Evolutionary conservation across 108 stramenopile genomes (phyloP), one percentile per base, ranked within the genome.

Genomic region (Skeletonema grethae): DNA sequence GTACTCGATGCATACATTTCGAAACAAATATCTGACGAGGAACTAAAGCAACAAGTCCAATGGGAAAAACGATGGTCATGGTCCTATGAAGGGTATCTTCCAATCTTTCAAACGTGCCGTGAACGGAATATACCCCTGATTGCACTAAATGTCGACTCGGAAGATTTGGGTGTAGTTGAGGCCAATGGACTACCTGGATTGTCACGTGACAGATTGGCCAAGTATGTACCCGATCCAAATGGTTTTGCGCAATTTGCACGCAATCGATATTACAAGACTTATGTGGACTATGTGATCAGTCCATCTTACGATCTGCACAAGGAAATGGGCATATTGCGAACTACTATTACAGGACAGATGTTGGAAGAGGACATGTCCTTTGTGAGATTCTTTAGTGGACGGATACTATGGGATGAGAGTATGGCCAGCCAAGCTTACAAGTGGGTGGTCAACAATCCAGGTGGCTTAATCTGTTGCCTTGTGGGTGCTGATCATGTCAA

Each of bases 401-500:
- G 92, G 9, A 87, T 93, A 28, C 69, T 93, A 22, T 93, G 92
- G 92, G 92, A 93, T 77, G 86, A 89, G 67, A 59, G 81, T 48
- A 93, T 93, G 92, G 92, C 92, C 18, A 73, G 63, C 8, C 65
- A 57, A 41, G 87, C 90, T 0, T 70, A 76, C 24, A 63, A 65
- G 24, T 93, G 89, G 89, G 65, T 71, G 12, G 53, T 55, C 9
- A 58, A 66, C 3, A 80, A 93, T 71, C 76, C 82, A 0, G 81
- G 76, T 15, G 87, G 89, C 11, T 67, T 90, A n/a, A 56, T 93
- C 22, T 62, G 90, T 45, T 87, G 86, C 7, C 39, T 90, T 56
- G 86, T 90, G 9, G 89, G 89, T 25, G 88, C 89, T 4, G 92
- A 93, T 62, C 92, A 93, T 69, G 89, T 90, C 56, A 90, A 90